Evolutionary conservation across 306 rosid genomes (phyloP).

Genomic region (Phaseolus lunatus): DNA sequence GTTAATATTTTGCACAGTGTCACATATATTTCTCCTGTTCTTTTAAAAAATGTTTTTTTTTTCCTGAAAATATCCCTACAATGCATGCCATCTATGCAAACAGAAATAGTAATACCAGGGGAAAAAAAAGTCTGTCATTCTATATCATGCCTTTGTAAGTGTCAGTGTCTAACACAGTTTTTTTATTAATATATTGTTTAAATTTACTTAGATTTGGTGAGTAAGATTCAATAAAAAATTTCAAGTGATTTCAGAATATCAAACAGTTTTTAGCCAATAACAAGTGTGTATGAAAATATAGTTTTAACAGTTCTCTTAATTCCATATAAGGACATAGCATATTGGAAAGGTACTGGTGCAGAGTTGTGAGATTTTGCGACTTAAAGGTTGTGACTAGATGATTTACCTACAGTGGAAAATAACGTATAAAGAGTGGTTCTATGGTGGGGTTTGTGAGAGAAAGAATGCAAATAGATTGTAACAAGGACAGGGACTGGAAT

Average conservation of each 20-base stretch:
- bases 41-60: neutral
- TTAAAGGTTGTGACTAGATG: neutral
- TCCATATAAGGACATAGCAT: neutral
- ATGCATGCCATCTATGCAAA: neutral
- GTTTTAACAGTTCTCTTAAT: neutral
- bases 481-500: conserved; percentile 35
- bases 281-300: neutral
- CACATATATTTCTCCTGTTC: neutral
- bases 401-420: neutral
- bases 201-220: neutral
- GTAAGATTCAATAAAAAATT: neutral
- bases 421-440: neutral
- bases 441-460: conserved; percentile 40
- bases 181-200: neutral
- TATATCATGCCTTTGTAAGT: neutral
- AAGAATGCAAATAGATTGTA: conserved; percentile 12
- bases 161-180: neutral
- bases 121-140: neutral
- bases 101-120: neutral
- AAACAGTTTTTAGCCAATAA: neutral
- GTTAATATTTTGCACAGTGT: neutral
- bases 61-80: neutral
- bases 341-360: neutral
- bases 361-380: neutral
- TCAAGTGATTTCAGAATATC: neutral